Evolutionary conservation across 179 eudicot species (phyloP).

Genomic region (Spinacia oleracea): DNA sequence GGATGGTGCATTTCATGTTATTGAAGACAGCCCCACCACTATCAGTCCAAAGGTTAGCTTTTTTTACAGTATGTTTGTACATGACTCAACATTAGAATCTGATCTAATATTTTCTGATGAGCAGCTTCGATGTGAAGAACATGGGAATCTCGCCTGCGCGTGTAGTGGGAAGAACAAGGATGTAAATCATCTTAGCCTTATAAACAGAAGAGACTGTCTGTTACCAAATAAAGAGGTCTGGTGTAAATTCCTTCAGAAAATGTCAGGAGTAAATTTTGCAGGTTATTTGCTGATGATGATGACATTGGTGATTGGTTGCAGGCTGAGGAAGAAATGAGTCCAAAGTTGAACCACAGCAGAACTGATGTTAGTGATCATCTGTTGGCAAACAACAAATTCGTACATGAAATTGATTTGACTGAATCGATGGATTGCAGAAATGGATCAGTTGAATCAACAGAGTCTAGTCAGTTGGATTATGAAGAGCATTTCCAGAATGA

Average conservation of each 20-base stretch:
- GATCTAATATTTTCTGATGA: not conserved
- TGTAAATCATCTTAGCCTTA: conserved; percentile 18
- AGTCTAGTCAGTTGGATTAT: conserved; percentile 27
- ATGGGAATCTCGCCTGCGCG: conserved; percentile 31
- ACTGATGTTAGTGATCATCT: conserved; percentile 5
- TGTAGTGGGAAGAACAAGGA: conserved; percentile 29
- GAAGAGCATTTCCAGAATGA: conserved; percentile 32
- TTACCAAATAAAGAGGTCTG: conserved; percentile 32
- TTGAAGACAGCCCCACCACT: conserved; percentile 42
- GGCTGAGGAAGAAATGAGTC: conserved; percentile 24
- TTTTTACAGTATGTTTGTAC: not conserved
- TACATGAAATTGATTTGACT: conserved; percentile 21
- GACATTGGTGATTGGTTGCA: conserved; percentile 13
- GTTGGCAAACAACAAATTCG: conserved; percentile 21
- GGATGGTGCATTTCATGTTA: conserved; percentile 60
- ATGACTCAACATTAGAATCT: too few species aligned
- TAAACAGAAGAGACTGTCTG: conserved; percentile 35
- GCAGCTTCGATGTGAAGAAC: conserved; percentile 34
- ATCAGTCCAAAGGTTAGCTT: conserved; percentile 35
- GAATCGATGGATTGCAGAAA: conserved; percentile 39
- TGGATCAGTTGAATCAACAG: conserved; percentile 38
- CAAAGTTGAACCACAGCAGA: conserved; percentile 12
- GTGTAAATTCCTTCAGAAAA: not conserved
- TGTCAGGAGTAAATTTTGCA: not conserved
- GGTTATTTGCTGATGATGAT: not conserved